Evolutionary conservation across 129 eudicot genomes (phyloP).

Genomic region (Escallonia herrerae): DNA sequence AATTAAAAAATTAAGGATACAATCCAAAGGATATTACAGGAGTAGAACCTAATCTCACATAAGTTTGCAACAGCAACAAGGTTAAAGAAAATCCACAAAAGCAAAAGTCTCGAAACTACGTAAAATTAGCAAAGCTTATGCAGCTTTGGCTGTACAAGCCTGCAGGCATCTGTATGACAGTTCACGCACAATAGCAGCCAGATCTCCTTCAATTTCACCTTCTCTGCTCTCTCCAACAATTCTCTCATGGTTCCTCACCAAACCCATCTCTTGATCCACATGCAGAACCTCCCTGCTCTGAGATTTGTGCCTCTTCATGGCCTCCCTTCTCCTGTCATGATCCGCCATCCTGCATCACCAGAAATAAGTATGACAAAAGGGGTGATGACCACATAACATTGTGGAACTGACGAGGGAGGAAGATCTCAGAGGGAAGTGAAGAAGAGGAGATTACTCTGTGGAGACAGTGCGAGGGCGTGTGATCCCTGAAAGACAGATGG

Average conservation of each 20-base stretch:
- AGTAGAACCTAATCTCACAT: too few species aligned
- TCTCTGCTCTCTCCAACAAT: not conserved
- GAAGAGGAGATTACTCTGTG: not conserved
- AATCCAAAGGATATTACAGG: too few species aligned
- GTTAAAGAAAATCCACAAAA: not conserved
- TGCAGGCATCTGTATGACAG: conserved; percentile 1
- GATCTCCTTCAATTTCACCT: not conserved
- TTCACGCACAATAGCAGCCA: not conserved
- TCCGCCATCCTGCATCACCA: conserved; percentile 22
- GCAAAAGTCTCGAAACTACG: not conserved
- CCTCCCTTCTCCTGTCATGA: conserved; percentile 30
- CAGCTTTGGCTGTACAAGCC: conserved; percentile 20
- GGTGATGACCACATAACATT: not conserved
- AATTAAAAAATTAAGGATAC: too few species aligned
- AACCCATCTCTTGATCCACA: not conserved
- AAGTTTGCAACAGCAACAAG: too few species aligned
- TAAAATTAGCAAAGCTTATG: not conserved
- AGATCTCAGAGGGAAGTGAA: too few species aligned
- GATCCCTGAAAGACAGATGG: conserved; percentile 24
- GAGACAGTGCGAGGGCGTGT: conserved; percentile 11
- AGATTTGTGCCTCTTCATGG: conserved; percentile 13
- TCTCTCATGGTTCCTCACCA: not conserved
- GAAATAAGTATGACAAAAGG: not conserved
- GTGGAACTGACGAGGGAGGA: not conserved
- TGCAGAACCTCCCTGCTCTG: not conserved